Conservation (phyloP, 2,329 filamentous ascomycete genomes). For the Gaeumannomyces sp. region DNA sequence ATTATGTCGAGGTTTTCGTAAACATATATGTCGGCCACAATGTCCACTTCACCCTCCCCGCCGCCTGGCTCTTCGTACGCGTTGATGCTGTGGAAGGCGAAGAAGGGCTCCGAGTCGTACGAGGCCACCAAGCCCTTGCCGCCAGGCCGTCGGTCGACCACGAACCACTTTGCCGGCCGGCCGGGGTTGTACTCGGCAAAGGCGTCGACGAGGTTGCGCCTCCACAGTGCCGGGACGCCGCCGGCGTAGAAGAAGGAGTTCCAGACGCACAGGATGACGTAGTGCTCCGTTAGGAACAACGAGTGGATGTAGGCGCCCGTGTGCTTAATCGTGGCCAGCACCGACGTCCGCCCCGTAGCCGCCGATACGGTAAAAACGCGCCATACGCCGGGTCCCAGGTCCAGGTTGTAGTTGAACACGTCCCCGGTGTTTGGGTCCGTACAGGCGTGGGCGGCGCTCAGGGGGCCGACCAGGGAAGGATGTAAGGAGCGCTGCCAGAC, state of each 20-base stretch:
- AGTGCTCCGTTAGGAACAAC: slow-evolving; percentile 41
- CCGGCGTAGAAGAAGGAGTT: slow-evolving; percentile 40
- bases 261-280: slow-evolving; percentile 53
- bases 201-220: slow-evolving; percentile 10
- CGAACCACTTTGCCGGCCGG: slow-evolving; percentile 47
- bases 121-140: slow-evolving; percentile 43
- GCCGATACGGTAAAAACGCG: slow-evolving; percentile 62
- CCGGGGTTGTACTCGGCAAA: slow-evolving; percentile 27
- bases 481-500: slow-evolving; percentile 8
- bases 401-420: slow-evolving; percentile 23
- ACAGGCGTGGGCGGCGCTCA: slow-evolving; percentile 11
- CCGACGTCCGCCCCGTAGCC: slow-evolving; percentile 56
- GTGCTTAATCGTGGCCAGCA: slow-evolving; percentile 60
- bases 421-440: slow-evolving; percentile 20
- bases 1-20: slow-evolving; percentile 44
- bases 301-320: slow-evolving; percentile 29
- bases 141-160: slow-evolving; percentile 41
- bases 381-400: slow-evolving; percentile 41
- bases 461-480: slow-evolving; percentile 6
- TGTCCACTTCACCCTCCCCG: slow-evolving; percentile 23
- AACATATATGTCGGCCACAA: slow-evolving; percentile 44
- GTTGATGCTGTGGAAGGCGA: slow-evolving; percentile 53
- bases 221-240: slow-evolving; percentile 6
- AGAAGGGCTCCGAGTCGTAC: slow-evolving; percentile 47
- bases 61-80: slow-evolving; percentile 42